These are phyloP conservation scores for Penicillium psychrosexuale DNA, from an alignment of 2,329 filamentous ascomycete genomes.

Conservation along the genomic window DNA sequence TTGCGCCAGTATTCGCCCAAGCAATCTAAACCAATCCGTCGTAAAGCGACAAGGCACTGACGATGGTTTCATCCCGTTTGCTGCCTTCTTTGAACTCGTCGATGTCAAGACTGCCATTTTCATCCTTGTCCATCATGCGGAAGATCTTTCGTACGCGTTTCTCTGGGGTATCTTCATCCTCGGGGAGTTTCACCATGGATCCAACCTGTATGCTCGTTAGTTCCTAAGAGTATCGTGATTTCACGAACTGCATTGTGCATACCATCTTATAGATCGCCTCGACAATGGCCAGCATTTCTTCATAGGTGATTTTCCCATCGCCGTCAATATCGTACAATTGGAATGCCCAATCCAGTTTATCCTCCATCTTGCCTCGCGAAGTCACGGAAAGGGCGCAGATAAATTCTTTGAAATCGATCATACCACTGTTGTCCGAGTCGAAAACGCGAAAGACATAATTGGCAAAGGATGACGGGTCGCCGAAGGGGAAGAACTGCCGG, in stretches of 20 bases:
- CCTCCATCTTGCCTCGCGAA: conserved; percentile 96
- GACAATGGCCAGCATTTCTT: conserved; percentile 98
- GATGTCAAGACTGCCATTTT: conserved; percentile 95
- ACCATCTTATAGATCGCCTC: conserved; percentile 99
- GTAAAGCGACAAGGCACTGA: conserved; percentile 92
- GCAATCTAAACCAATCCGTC: conserved; percentile 76
- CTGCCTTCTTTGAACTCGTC: conserved; percentile 99
- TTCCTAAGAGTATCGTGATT: background rate
- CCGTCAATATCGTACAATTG: conserved; percentile 99
- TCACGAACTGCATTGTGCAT: conserved; percentile 16
- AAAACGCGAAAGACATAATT: conserved; percentile 99
- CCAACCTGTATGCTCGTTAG: conserved; percentile 64
- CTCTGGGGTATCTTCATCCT: conserved; percentile 98
- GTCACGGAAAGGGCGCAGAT: conserved; percentile 97
- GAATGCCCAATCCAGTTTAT: conserved; percentile 99
- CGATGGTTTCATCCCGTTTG: conserved; percentile 98
- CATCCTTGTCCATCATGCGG: conserved; percentile 99
- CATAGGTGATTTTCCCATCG: conserved; percentile 97
- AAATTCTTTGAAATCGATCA: conserved; percentile 99
- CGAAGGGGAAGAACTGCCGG: conserved; percentile 98
- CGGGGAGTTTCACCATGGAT: conserved; percentile 97
- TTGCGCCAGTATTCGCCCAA: conserved; percentile 24
- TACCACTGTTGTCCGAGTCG: conserved; percentile 93
- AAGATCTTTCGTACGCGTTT: conserved; percentile 99
- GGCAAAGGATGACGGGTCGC: conserved; percentile 93